Evolutionary conservation across 371 early-diverging fungal species (phyloP), one percentile per base, ranked within the genome.

Genomic region (Parasitella parasitica): DNA sequence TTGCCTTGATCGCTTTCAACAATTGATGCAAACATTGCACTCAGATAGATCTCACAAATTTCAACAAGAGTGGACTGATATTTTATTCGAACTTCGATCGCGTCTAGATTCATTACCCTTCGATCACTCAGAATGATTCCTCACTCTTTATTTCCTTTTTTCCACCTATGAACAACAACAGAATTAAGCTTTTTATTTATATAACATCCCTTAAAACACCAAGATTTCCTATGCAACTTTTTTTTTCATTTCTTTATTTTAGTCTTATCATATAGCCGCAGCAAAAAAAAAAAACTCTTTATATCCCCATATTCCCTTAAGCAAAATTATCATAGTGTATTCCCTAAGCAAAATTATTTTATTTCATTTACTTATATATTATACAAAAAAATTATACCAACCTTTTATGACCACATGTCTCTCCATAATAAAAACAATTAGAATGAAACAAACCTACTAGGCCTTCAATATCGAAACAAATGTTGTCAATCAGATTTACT

Each of bases 11-110:
- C 59, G 46, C 15, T 62, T 60, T 26, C 60, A 63, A 38, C 13
- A 50, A n/a, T 35, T 71, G 15, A 43, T 69, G 48, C 57, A 61
- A n/a, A 60, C 57, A 22, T 30, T 64, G 24, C 11, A 60, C 26
- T 26, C 58, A 37, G 53, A 61, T 37, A 18, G 61, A 62, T 50
- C 61, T 28, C 46, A 55, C 41, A n/a, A 18, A 35, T 60, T 75
- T 36, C 61, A 72, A 57, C 50, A 59, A 35, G 57, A 71, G 30
- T 69, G 70, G 70, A 64, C 63, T 36, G 61, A 64, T 3, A 59
- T 61, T 16, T 48, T 70, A 36, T 66, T 66, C 51, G 59, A 59
- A n/a, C 49, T 70, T 27, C 51, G 67, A 57, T 54, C 67, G 6
- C 58, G 54, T 22, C 49, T 70, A 48, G 63, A 70, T 39, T 24